Evolutionary conservation across 345 rosid species (phyloP).

Genomic region (Nasturtium officinale): DNA sequence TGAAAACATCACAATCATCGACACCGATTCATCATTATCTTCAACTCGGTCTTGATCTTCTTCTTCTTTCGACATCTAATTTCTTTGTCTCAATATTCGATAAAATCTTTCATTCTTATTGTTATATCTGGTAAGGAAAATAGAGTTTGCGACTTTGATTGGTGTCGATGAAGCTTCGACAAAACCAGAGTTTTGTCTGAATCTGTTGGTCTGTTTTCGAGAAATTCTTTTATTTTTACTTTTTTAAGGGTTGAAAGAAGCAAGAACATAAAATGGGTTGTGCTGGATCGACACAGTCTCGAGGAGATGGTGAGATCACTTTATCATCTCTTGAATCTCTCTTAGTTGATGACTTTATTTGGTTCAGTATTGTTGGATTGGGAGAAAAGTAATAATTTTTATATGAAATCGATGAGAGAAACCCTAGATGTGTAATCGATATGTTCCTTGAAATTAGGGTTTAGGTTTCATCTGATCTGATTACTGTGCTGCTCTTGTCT

Average conservation of each 20-base stretch:
- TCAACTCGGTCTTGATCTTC: constrained; percentile 38
- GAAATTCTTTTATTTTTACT: constrained; percentile 16
- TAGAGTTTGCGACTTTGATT: constrained; percentile 17
- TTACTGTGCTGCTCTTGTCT: not conserved
- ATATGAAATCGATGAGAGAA: not conserved
- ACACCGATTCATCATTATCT: constrained; percentile 39
- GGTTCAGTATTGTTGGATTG: not conserved
- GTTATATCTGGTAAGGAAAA: not conserved
- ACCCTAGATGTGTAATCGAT: constrained; percentile 18
- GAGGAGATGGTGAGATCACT: constrained; percentile 56
- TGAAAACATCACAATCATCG: constrained; percentile 32
- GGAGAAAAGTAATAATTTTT: not conserved
- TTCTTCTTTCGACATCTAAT: constrained; percentile 25
- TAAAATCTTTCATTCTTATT: not conserved
- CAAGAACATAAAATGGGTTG: constrained; percentile 62
- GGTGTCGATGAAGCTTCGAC: constrained; percentile 42
- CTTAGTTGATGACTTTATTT: not conserved
- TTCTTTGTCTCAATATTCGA: constrained; percentile 11
- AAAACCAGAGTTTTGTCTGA: constrained; percentile 29
- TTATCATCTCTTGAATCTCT: constrained; percentile 4
- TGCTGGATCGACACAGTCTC: constrained; percentile 72
- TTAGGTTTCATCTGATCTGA: constrained; percentile 24
- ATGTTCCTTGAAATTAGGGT: constrained; percentile 25
- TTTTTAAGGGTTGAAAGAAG: constrained; percentile 11
- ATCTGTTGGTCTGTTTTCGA: constrained; percentile 14